These are phyloP conservation scores for Calocybe indica DNA, from an alignment of 768 basidiomycete genomes.

Conservation along the genomic window DNA sequence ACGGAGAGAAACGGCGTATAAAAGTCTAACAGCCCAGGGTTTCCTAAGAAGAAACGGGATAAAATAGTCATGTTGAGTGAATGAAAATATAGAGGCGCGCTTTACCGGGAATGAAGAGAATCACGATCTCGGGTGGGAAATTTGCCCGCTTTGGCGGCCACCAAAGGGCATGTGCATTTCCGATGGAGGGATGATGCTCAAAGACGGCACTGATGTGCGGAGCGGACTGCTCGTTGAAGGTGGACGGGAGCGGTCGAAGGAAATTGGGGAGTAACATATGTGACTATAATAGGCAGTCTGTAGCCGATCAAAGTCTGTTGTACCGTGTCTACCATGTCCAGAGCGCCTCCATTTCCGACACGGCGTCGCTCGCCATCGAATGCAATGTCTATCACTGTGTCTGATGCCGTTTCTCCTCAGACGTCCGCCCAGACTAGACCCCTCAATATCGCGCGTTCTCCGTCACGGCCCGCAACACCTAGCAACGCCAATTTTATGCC, in stretches of 20 bases:
- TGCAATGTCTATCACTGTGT: conserved; percentile 13
- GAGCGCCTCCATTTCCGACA: conserved; percentile 49
- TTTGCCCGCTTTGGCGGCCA: conserved; percentile 31
- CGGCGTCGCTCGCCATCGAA: conserved; percentile 44
- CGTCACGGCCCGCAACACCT: conserved; percentile 50
- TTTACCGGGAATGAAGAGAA: conserved; percentile 48
- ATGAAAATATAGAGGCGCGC: neutral
- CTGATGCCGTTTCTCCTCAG: conserved; percentile 25
- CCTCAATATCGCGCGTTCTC: conserved; percentile 53
- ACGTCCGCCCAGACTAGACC: conserved; percentile 35
- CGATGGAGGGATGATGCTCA: conserved; percentile 29
- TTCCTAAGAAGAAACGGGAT: conserved; percentile 24
- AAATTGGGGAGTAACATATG: conserved; percentile 25
- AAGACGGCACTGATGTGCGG: conserved; percentile 27
- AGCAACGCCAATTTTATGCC: conserved; percentile 32
- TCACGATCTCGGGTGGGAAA: conserved; percentile 21
- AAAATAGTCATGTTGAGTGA: neutral
- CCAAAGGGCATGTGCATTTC: conserved; percentile 45
- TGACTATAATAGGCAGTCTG: conserved; percentile 2
- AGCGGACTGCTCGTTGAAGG: neutral
- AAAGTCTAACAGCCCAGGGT: conserved; percentile 59
- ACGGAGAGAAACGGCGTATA: conserved; percentile 59
- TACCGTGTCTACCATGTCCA: conserved; percentile 40
- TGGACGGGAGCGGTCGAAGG: conserved; percentile 14
- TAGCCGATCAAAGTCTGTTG: neutral